These are phyloP conservation scores for Ceratocystis cubensis DNA, from an alignment of 2,329 filamentous ascomycete species.

Conservation along the genomic window DNA sequence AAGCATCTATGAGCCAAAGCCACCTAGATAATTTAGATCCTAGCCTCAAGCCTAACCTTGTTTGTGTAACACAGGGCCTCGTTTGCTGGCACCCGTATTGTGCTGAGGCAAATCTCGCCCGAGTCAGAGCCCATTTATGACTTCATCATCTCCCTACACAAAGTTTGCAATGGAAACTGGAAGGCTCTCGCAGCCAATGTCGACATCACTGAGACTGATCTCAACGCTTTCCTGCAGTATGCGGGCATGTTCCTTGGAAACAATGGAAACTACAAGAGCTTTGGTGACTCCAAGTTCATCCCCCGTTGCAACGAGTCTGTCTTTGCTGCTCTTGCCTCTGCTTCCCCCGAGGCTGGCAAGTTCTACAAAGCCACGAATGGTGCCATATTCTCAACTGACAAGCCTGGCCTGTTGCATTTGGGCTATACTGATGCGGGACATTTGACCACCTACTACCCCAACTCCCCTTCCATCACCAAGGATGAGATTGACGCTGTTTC, in stretches of 20 bases:
- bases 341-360: conserved; percentile 46
- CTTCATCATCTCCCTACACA: conserved; percentile 62
- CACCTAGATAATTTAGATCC: background rate
- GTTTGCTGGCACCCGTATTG: conserved; percentile 63
- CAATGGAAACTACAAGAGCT: conserved; percentile 74
- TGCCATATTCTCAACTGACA: conserved; percentile 56
- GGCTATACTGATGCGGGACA: conserved; percentile 64
- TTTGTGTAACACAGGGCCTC: conserved; percentile 44
- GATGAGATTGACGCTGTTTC: conserved; percentile 60
- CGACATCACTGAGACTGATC: conserved; percentile 48
- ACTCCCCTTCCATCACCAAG: conserved; percentile 61
- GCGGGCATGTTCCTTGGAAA: conserved; percentile 69
- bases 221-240: conserved; percentile 63
- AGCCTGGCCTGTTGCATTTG: conserved; percentile 56
- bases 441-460: conserved; percentile 71
- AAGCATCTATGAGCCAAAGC: conserved; percentile 25
- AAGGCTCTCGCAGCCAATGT: conserved; percentile 51
- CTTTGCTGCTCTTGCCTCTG: conserved; percentile 51
- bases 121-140: conserved; percentile 74
- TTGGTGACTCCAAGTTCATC: conserved; percentile 74
- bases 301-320: conserved; percentile 54
- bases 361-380: conserved; percentile 57
- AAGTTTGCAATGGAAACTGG: conserved; percentile 57
- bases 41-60: conserved; percentile 7
- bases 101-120: conserved; percentile 68